phyloP scores from a whole-genome alignment of 371 early-diverging fungal genomes.

The Ecytonucleospora hepatopenaei region DNA sequence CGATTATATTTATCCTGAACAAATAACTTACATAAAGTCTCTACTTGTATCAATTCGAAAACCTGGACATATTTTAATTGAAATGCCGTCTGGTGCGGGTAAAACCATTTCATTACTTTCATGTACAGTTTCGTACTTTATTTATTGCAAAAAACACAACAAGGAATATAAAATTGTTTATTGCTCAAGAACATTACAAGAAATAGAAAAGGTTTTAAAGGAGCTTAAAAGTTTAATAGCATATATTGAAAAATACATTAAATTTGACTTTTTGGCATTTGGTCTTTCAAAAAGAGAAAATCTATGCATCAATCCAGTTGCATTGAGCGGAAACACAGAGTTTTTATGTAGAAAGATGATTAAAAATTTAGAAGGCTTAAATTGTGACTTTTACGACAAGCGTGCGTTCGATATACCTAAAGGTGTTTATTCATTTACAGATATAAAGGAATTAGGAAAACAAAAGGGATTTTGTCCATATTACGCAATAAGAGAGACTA shows the following conservation, averaged over 20 bases:
- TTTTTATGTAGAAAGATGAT: conserved; percentile 25
- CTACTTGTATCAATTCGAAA: conserved; percentile 77
- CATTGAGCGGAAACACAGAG: conserved; percentile 41
- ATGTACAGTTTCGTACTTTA: conserved; percentile 75
- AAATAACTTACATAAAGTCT: conserved; percentile 90
- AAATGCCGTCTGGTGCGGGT: conserved; percentile 99
- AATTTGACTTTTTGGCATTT: conserved; percentile 72
- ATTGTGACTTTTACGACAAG: conserved; percentile 58
- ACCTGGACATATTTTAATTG: conserved; percentile 80
- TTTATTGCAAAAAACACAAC: conserved; percentile 37
- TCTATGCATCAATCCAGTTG: conserved; percentile 78
- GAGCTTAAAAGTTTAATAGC: conserved; percentile 79
- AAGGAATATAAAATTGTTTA: conserved; percentile 69
- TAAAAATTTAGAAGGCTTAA: conserved; percentile 3
- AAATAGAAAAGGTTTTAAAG: conserved; percentile 91
- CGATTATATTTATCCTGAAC: conserved; percentile 96
- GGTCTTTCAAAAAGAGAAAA: conserved; percentile 85
- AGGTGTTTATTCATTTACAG: conserved; percentile 87
- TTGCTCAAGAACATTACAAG: conserved; percentile 86
- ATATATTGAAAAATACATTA: conserved; percentile 61
- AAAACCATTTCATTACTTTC: conserved; percentile 91
- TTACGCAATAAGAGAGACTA: conserved; percentile 57
- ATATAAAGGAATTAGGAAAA: conserved; percentile 67
- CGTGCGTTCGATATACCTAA: conserved; percentile 65
- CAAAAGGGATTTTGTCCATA: conserved; percentile 77